Percentiles rank a stretch among this genome's conserved stretches.
Conservation (phyloP, 441 rosid genomes). For the Pelargonium citronellum region DNA sequence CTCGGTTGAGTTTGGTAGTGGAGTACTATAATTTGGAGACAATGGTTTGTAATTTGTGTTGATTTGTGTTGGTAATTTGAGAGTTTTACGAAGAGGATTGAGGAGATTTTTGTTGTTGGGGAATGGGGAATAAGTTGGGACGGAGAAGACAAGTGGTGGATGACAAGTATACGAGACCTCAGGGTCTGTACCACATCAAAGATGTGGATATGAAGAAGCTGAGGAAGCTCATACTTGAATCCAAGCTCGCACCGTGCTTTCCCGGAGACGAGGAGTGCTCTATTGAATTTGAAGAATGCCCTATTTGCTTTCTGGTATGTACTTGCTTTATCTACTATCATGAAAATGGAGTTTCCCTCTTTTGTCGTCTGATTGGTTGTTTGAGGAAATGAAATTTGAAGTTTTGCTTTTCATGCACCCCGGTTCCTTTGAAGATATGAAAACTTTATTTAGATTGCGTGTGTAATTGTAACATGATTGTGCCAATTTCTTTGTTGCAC, state of each 20-base stretch:
- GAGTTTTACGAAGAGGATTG: slow-evolving; percentile 19
- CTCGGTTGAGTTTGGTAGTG: no score
- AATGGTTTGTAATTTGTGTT: slow-evolving; percentile 13
- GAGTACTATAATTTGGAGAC: background rate
- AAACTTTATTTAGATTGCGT: no score
- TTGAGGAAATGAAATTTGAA: background rate
- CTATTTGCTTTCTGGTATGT: slow-evolving; percentile 95
- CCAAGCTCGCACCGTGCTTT: slow-evolving; percentile 96
- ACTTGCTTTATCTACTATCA: slow-evolving; percentile 6
- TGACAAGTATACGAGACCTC: slow-evolving; percentile 84
- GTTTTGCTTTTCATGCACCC: background rate
- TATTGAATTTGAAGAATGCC: slow-evolving; percentile 86
- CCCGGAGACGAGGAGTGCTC: slow-evolving; percentile 83
- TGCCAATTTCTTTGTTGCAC: no score
- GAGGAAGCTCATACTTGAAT: slow-evolving; percentile 82
- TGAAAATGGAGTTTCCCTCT: background rate
- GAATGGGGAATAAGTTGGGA: slow-evolving; percentile 94
- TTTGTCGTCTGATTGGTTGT: background rate
- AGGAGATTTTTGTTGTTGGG: slow-evolving; percentile 19
- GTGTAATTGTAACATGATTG: background rate
- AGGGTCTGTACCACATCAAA: slow-evolving; percentile 74
- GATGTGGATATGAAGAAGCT: slow-evolving; percentile 96
- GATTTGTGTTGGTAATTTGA: slow-evolving; percentile 14
- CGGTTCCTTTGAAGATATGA: no score
- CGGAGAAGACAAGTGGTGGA: slow-evolving; percentile 87